Percentiles rank a stretch among this genome's conserved stretches.
phyloP scores from a whole-genome alignment of 176 grass and related monocot genomes.

The Oryza longistaminata region DNA sequence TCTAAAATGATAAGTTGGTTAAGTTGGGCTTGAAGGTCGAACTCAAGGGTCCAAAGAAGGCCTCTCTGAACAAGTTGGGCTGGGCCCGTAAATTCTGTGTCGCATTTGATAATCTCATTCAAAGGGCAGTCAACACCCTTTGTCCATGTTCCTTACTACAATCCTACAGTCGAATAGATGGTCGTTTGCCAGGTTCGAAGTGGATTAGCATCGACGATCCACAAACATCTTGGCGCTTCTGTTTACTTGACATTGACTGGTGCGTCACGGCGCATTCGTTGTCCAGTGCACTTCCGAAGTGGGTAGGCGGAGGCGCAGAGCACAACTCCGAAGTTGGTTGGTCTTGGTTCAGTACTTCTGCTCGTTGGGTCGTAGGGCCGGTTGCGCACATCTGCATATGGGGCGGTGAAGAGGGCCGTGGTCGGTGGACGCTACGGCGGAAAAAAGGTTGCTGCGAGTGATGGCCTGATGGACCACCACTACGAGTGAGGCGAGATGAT shows the following conservation, averaged over 20 bases:
- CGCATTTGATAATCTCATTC: not conserved
- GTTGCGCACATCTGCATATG: not conserved
- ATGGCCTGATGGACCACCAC: constrained; percentile 24
- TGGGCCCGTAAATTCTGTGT: too few species aligned
- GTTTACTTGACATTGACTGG: not conserved
- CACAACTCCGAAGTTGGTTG: not conserved
- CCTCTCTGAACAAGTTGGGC: too few species aligned
- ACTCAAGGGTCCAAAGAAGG: too few species aligned
- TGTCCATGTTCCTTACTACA: not conserved
- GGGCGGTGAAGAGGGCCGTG: not conserved
- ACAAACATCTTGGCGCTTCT: not conserved
- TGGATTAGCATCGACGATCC: not conserved
- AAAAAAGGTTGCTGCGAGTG: constrained; percentile 22
- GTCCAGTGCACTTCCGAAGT: constrained; percentile 2
- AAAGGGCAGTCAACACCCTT: not conserved
- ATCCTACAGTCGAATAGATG: too few species aligned
- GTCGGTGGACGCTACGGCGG: not conserved
- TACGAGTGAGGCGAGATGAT: not conserved
- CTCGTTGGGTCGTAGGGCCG: not conserved
- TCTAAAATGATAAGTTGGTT: too few species aligned
- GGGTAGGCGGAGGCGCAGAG: not conserved
- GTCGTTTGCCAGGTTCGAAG: not conserved
- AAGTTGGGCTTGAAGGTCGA: too few species aligned
- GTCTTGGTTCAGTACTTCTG: not conserved
- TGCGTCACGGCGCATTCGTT: not conserved